Base-by-base conservation (phyloP, 2,329 filamentous ascomycete genomes). In the Epichloe coenophiala region DNA sequence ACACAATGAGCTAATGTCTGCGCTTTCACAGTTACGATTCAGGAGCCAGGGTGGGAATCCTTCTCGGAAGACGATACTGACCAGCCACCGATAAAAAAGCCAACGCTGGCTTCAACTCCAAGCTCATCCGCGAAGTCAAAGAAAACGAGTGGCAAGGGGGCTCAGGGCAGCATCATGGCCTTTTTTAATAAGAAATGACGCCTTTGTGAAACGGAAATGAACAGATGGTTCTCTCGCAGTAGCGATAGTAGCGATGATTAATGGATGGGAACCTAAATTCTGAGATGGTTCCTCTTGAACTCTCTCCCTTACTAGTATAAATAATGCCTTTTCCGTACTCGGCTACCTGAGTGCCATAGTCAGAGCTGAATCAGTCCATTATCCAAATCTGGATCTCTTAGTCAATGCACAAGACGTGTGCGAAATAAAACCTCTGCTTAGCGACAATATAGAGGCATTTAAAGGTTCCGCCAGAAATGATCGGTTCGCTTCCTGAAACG, bases 61-160 rank as follows among this genome's bases (percentile, higher is more conserved):
- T 95, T 94, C 69, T 95, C 88, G 0, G 90, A 96, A 63, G 89
- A 95, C 56, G 89, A 95, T 57, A 78, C 82, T 21, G 73, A 73
- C 35, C 64, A 69, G 8, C 66, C 70, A 5, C 60, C 68, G 1
- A 58, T 63, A 80, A 80, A 62, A 81, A 81, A 79, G 60, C 61
- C 71, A 6, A 83, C 80, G 54, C 56, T 67, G 48, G 57, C 68
- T 53, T 56, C 68, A 48, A 71, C 70, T 1, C 67, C 71, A 6
- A 64, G 70, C 21, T 73, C 74, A 12, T 70, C 75, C 52, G 69
- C 62, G 44, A 80, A 76, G 58, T 64, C 72, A 23, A 81, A 77
- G 59, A 84, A 83, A 62, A 60, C 69, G 19, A 68, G 68, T 1
- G 69, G 71, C 1, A 87, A 88, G 61, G 66, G 68, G 7, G 64